These are phyloP conservation scores for Aquilaria malaccensis DNA, from an alignment of 345 rosid species.

Conservation along the genomic window DNA sequence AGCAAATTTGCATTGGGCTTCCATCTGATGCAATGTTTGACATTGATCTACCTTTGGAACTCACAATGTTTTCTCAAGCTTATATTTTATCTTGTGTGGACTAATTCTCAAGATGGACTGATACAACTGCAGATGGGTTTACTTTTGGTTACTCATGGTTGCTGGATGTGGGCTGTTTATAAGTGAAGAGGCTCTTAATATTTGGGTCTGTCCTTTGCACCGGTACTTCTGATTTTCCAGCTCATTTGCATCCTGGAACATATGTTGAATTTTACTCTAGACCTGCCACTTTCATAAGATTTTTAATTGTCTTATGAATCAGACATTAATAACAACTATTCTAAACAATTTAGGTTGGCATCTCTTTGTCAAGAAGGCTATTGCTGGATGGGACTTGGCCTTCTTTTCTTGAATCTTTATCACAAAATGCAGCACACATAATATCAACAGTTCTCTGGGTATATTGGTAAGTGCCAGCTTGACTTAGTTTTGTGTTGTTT, in stretches of 20 bases:
- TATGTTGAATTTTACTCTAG: not conserved
- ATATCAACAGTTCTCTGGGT: slow-evolving; percentile 78
- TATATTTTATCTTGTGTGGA: not conserved
- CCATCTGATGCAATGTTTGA: no score
- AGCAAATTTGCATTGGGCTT: no score
- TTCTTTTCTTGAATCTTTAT: slow-evolving; percentile 57
- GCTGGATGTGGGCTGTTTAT: slow-evolving; percentile 85
- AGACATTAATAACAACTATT: slow-evolving; percentile 1
- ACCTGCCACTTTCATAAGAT: not conserved
- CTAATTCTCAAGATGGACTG: slow-evolving; percentile 8
- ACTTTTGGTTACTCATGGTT: slow-evolving; percentile 95
- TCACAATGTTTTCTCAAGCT: not conserved
- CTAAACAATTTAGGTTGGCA: slow-evolving; percentile 52
- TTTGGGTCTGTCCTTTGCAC: slow-evolving; percentile 78
- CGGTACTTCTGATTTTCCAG: slow-evolving; percentile 55
- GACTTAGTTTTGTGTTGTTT: slow-evolving; percentile 7
- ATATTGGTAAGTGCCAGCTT: slow-evolving; percentile 53
- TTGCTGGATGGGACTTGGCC: slow-evolving; percentile 81
- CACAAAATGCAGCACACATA: slow-evolving; percentile 50
- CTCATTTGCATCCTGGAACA: slow-evolving; percentile 6
- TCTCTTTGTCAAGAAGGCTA: slow-evolving; percentile 65
- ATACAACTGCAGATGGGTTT: slow-evolving; percentile 58
- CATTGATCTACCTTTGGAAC: no score
- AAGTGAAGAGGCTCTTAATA: slow-evolving; percentile 90
- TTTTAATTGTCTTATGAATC: not conserved